These are phyloP conservation scores for Solanum gandarillasii DNA, from an alignment of 257 asterid species.

Conservation along the genomic window DNA sequence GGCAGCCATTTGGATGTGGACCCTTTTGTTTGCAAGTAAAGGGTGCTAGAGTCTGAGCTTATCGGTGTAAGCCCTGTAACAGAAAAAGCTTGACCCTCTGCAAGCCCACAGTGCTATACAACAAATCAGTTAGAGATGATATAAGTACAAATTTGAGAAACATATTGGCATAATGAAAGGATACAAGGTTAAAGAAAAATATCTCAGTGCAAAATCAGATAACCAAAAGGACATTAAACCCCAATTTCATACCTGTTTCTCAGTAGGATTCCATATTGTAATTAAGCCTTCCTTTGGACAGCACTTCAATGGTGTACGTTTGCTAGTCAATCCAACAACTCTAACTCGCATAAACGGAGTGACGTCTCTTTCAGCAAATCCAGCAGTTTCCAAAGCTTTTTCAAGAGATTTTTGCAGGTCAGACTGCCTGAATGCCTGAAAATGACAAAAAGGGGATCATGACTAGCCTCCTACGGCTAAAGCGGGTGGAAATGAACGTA, in stretches of 20 bases:
- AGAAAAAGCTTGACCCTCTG: slow-evolving; percentile 77
- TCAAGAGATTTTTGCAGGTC: slow-evolving; percentile 56
- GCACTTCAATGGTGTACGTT: slow-evolving; percentile 18
- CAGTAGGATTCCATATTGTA: slow-evolving; percentile 93
- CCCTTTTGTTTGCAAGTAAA: slow-evolving; percentile 77
- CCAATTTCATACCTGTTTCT: slow-evolving; percentile 50
- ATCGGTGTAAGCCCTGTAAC: slow-evolving; percentile 67
- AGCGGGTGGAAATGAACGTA: slow-evolving; percentile 14
- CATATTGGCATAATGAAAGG: not conserved
- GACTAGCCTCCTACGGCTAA: not conserved
- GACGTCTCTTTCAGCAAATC: slow-evolving; percentile 66
- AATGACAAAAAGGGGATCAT: slow-evolving; percentile 6
- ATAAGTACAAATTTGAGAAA: not conserved
- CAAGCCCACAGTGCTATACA: slow-evolving; percentile 50
- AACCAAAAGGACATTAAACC: not conserved
- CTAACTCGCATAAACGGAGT: slow-evolving; percentile 79
- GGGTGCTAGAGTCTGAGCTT: slow-evolving; percentile 57
- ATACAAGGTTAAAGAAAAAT: not conserved
- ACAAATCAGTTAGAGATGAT: not conserved
- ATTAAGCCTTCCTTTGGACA: slow-evolving; percentile 51
- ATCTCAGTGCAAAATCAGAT: not conserved
- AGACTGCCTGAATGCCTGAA: slow-evolving; percentile 53
- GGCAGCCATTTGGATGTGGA: slow-evolving; percentile 60
- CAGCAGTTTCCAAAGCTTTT: slow-evolving; percentile 76
- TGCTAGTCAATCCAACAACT: slow-evolving; percentile 72